Evolutionary conservation across 495 filamentous ascomycete genomes (phyloP).

Genomic region (Aspergillus biplanus): DNA sequence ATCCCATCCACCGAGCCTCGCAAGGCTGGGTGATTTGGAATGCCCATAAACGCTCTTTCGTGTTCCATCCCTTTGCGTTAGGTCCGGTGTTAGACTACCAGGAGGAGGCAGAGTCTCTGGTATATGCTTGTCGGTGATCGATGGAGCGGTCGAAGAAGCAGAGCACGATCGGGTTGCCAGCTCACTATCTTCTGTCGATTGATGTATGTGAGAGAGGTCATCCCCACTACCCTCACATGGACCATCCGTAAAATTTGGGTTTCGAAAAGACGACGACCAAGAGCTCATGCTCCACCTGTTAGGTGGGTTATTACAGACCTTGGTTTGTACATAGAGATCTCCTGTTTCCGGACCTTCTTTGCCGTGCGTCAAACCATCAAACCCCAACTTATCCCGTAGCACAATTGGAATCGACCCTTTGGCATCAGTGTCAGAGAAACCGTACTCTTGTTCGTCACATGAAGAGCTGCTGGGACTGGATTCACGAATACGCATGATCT

Average conservation of each 20-base stretch:
- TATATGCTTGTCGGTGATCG: conserved; percentile 28
- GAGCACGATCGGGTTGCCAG: conserved; percentile 39
- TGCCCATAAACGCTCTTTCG: conserved; percentile 20
- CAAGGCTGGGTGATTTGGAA: conserved; percentile 47
- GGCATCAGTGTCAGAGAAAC: conserved; percentile 56
- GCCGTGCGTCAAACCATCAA: conserved; percentile 36
- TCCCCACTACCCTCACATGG: conserved; percentile 41
- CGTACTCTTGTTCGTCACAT: conserved; percentile 55
- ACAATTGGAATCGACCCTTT: conserved; percentile 66
- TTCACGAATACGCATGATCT: conserved; percentile 57
- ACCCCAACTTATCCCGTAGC: conserved; percentile 51
- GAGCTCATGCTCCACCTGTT: conserved; percentile 57
- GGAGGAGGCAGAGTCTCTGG: conserved; percentile 25
- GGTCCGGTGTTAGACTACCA: conserved; percentile 20
- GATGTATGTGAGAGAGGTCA: conserved; percentile 30
- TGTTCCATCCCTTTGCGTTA: conserved; percentile 9
- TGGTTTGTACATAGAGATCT: conserved; percentile 25
- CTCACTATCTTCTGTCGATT: conserved; percentile 31
- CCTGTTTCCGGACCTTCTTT: conserved; percentile 37
- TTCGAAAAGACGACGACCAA: conserved; percentile 54
- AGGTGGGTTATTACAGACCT: conserved; percentile 27
- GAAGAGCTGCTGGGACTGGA: conserved; percentile 48
- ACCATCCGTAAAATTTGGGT: conserved; percentile 47
- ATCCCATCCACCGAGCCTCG: conserved; percentile 56
- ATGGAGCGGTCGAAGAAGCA: conserved; percentile 38